These are phyloP conservation scores for Lasiodiplodia sp. DNA, from an alignment of 2,329 filamentous ascomycete genomes.

Conservation along the genomic window DNA sequence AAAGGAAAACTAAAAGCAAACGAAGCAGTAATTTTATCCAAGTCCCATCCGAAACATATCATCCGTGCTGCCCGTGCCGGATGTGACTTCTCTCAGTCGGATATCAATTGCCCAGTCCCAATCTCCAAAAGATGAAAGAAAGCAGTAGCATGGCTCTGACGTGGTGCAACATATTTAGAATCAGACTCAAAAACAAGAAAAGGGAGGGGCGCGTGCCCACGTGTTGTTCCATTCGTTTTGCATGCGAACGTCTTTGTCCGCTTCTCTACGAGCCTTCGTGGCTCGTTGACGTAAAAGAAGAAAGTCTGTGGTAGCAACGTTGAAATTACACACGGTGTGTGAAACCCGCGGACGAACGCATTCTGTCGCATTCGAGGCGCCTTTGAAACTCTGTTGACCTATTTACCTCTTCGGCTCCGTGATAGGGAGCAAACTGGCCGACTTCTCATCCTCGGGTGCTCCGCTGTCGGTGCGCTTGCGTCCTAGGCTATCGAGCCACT, in stretches of 20 bases:
- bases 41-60: constrained; percentile 22
- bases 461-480: constrained; percentile 37
- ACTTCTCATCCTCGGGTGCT: constrained; percentile 19
- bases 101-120: constrained; percentile 17
- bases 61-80: constrained; percentile 14
- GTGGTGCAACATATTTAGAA: neutral
- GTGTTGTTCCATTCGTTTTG: neutral
- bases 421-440: neutral
- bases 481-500: constrained; percentile 83
- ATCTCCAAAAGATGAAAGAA: neutral
- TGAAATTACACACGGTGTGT: neutral
- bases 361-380: neutral
- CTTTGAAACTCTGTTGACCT: neutral
- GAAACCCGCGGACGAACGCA: neutral
- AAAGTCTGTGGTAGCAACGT: neutral
- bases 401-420: constrained; percentile 1
- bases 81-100: constrained; percentile 27
- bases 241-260: neutral
- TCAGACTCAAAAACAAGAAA: neutral
- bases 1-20: neutral
- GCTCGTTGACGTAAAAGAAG: neutral
- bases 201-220: constrained; percentile 2
- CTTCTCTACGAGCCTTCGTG: neutral
- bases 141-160: neutral
- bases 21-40: constrained; percentile 7